These are phyloP conservation scores for Dysphania ambrosioides DNA, from an alignment of 148 eudicot species.

Conservation along the genomic window DNA sequence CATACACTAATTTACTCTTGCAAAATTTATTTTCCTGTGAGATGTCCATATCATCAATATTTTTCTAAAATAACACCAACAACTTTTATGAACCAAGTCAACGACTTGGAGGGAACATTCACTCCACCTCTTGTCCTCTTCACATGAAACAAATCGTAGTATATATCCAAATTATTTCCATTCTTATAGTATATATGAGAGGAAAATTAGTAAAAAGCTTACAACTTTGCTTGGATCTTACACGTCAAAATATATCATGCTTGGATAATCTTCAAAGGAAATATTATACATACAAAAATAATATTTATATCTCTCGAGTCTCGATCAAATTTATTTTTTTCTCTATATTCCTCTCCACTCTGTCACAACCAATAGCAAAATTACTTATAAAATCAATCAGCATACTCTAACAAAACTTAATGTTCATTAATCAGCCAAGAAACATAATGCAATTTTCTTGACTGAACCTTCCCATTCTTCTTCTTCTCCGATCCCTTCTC, in stretches of 20 bases:
- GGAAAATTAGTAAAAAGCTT: background rate
- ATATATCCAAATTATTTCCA: background rate
- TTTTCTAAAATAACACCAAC: background rate
- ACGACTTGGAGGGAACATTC: background rate
- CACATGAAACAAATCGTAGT: background rate
- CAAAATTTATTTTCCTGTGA: background rate
- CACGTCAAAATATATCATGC: background rate
- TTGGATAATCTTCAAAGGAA: conserved; percentile 12
- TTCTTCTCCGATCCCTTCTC: background rate
- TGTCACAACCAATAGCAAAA: conserved; percentile 6
- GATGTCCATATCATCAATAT: background rate
- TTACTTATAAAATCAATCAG: background rate
- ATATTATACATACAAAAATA: background rate
- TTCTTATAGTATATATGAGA: background rate
- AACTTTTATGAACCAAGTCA: conserved; percentile 2
- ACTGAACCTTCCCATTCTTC: background rate
- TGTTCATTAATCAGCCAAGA: background rate
- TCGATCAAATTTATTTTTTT: background rate
- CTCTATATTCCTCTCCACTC: background rate
- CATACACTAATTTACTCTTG: background rate
- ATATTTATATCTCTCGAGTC: background rate
- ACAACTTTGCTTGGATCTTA: conserved; percentile 8
- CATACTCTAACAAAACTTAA: background rate
- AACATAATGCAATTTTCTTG: conserved; percentile 6
- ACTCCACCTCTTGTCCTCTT: background rate